A percentile compares a stretch with the other conserved stretches of the same genome.
phyloP scores from a whole-genome alignment of 306 rosid species.

The Begonia loranthoides region DNA sequence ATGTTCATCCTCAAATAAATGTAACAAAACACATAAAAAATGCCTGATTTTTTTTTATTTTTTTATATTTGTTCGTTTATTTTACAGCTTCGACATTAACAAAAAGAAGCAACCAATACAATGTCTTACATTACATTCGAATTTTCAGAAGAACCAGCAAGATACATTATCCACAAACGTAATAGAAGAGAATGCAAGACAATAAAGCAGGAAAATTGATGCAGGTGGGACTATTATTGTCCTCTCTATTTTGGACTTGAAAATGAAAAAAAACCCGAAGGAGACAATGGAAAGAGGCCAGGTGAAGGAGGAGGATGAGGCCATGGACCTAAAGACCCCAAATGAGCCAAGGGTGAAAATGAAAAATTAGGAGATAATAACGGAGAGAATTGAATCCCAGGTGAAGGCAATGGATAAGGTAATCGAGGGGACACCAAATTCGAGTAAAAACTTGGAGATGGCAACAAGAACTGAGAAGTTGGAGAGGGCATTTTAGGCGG shows the following conservation, averaged over 20 bases:
- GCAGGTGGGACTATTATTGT: slow-evolving; percentile 22
- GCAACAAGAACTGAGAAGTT: slow-evolving; percentile 76
- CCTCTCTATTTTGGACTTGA: slow-evolving; percentile 94
- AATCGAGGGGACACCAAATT: slow-evolving; percentile 68
- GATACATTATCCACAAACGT: slow-evolving; percentile 18
- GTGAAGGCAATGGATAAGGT: slow-evolving; percentile 69
- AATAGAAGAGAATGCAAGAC: slow-evolving; percentile 21
- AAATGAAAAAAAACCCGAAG: slow-evolving; percentile 60
- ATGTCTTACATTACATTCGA: slow-evolving; percentile 20
- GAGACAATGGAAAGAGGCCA: slow-evolving; percentile 70
- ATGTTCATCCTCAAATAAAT: too few relatives aligned
- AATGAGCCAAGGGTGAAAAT: slow-evolving; percentile 56
- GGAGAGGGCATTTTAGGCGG: slow-evolving; percentile 74
- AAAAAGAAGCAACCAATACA: slow-evolving; percentile 23
- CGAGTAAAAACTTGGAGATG: slow-evolving; percentile 69
- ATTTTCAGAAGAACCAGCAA: slow-evolving; percentile 6
- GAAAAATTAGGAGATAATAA: slow-evolving; percentile 69
- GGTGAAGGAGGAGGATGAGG: slow-evolving; percentile 95
- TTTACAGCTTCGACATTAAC: slow-evolving; percentile 31
- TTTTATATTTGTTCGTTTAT: too few relatives aligned
- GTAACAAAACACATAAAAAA: too few relatives aligned
- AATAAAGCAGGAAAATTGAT: slow-evolving; percentile 13
- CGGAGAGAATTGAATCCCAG: slow-evolving; percentile 72
- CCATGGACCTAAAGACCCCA: slow-evolving; percentile 92
- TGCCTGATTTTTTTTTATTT: too few relatives aligned